Evolutionary conservation across 306 rosid genomes (phyloP), one percentile per base, ranked within the genome.

Genomic region (Sechiopsis laciniata): DNA sequence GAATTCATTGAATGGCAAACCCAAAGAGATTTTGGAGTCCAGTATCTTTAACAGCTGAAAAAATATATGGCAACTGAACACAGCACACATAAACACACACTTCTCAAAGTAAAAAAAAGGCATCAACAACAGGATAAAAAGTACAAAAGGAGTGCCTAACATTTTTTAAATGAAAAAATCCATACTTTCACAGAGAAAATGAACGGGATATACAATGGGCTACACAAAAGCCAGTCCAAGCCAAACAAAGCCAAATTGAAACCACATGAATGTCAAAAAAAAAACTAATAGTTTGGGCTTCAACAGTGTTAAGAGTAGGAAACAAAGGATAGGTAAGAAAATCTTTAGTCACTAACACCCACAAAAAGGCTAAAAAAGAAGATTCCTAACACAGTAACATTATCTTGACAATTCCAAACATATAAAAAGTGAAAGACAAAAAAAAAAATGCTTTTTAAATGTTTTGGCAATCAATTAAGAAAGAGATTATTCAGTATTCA

Each of bases 11-110:
- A 21, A 67, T 20, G 55, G 52, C 10, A 26, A 1, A 32, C 37
- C 37, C 37, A 32, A 32, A 32, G 37, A 32, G 37, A 32, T 32
- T 32, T 32, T 32, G 37, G 37, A 32, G 37, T 32, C 14, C 17
- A 11, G 7, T 45, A 21, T 45, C 46, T 61, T 37, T 4, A 5
- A 19, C 54, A n/a, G 29, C 52, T 17, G 71, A 67, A 19, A 42
- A 46, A 19, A 52, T 20, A 68, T 68, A 68, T 21, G 50, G 42
- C 70, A 64, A 15, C 19, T 52, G 55, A 52, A 64, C 52, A 37
- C 15, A n/a, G n/a, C 12, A 37, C 52, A 64, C 51, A 63, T 63
- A 26, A 0, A 37, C 70, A 29, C 46, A 35, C 50, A 32, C 48
- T 7, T 2, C 10, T 22, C 22, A 9, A 2, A 67, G 48, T 8